A percentile compares a stretch with the other conserved stretches of the same genome.
phyloP scores from a whole-genome alignment of 2,329 filamentous ascomycete genomes.

The Sporothrix brunneoviolacea region DNA sequence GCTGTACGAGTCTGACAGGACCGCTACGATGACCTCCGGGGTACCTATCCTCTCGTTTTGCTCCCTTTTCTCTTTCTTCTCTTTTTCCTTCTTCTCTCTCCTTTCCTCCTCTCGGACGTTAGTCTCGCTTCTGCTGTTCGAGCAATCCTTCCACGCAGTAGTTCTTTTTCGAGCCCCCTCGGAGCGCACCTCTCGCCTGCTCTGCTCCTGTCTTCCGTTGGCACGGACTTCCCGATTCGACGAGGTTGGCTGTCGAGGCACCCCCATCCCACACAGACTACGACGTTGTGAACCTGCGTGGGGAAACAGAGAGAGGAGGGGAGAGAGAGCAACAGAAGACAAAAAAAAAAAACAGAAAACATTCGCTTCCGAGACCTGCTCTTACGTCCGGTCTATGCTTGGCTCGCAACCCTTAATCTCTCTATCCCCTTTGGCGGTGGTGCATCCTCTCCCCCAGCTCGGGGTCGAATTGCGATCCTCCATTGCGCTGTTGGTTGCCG shows the following conservation, averaged over 20 bases:
- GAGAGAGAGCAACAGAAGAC: background rate
- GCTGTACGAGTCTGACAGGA: background rate
- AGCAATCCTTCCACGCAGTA: background rate
- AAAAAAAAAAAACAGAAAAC: background rate
- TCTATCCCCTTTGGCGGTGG: background rate
- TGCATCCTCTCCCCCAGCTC: background rate
- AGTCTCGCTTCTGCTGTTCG: background rate
- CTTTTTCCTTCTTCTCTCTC: background rate
- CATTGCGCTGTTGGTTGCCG: background rate
- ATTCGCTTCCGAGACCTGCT: background rate
- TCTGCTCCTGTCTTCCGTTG: background rate
- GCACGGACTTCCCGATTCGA: conserved; percentile 2
- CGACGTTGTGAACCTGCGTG: conserved; percentile 3
- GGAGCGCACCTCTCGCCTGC: background rate
- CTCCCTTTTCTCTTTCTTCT: background rate
- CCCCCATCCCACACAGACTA: conserved; percentile 6
- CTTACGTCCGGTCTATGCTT: background rate
- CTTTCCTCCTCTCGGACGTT: too few species aligned
- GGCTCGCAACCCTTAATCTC: conserved; percentile 7
- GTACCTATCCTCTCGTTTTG: background rate
- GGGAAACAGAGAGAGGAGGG: background rate
- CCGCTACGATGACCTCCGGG: background rate
- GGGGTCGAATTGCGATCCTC: background rate
- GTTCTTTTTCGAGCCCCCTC: background rate
- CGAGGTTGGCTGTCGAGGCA: background rate